Percentiles rank a stretch among this genome's conserved stretches.
These are phyloP conservation scores for Phytopythium litorale DNA, from an alignment of 352 stramenopile species.

Conservation along the genomic window DNA sequence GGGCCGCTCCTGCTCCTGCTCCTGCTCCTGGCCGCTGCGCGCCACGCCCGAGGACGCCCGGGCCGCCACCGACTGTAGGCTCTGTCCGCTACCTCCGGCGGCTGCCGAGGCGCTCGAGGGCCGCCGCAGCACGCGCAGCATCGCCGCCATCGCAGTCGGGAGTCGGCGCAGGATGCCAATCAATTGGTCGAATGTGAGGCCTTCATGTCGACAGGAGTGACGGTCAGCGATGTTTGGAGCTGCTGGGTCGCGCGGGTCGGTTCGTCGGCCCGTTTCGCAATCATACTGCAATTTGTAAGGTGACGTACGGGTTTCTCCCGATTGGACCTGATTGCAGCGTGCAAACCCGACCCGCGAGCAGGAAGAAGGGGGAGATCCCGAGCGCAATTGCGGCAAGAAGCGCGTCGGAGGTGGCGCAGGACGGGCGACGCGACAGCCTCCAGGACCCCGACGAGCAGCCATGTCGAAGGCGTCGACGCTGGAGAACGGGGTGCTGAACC, in stretches of 20 bases:
- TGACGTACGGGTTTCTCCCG: background rate
- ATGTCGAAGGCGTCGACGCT: constrained; percentile 83
- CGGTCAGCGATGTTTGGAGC: background rate
- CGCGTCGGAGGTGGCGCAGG: too few species aligned
- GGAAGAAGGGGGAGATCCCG: background rate
- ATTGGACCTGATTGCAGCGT: background rate
- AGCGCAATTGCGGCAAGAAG: background rate
- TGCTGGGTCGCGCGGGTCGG: background rate
- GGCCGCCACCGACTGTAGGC: background rate
- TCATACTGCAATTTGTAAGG: background rate
- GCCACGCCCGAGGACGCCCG: background rate
- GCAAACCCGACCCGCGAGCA: background rate
- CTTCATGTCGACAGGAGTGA: background rate
- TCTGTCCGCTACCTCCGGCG: background rate
- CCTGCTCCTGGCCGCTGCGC: background rate
- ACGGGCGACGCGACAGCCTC: background rate
- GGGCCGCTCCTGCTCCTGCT: background rate
- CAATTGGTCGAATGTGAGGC: background rate
- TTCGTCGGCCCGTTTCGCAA: background rate
- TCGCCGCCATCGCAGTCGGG: background rate
- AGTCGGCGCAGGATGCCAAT: background rate
- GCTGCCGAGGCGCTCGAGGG: background rate
- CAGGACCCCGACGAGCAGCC: background rate
- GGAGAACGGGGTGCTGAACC: constrained; percentile 83
- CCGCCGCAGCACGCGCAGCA: background rate